Evolutionary conservation across 306 rosid genomes (phyloP).

Genomic region (Cucumis hystrix): DNA sequence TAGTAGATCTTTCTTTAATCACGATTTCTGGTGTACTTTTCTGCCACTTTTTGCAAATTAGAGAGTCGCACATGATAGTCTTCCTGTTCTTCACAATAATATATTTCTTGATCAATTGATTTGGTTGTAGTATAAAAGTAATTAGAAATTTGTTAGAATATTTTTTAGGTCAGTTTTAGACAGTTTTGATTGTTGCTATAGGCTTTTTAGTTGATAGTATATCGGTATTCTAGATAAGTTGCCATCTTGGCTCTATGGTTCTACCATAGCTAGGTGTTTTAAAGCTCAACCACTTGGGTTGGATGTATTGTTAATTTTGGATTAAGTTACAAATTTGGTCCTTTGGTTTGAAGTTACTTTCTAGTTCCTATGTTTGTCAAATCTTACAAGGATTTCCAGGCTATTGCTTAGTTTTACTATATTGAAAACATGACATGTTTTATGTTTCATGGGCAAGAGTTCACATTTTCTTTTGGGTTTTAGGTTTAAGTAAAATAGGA

Average conservation of each 20-base stretch:
- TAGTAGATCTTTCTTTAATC: not conserved
- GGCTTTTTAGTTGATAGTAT: not conserved
- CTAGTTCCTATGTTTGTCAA: not conserved
- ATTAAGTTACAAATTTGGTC: not conserved
- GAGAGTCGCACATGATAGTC: not conserved
- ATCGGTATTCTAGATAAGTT: not conserved
- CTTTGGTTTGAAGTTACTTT: not conserved
- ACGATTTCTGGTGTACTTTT: not conserved
- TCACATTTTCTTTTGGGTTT: not conserved
- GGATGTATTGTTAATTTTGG: not conserved
- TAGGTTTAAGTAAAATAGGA: not conserved
- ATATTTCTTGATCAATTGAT: not conserved
- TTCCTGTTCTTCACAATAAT: not conserved
- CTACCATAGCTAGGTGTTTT: not conserved
- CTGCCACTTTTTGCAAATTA: not conserved
- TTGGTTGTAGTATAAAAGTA: not conserved
- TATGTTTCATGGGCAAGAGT: not conserved
- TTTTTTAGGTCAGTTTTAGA: not conserved
- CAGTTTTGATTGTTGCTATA: not conserved
- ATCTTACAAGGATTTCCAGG: not conserved
- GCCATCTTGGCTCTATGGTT: not conserved
- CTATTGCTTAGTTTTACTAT: not conserved
- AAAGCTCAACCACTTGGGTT: not conserved
- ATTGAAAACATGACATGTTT: not conserved
- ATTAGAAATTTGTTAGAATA: not conserved